These are phyloP conservation scores for Gymnopilus dilepis DNA, from an alignment of 768 basidiomycete species.

Conservation along the genomic window DNA sequence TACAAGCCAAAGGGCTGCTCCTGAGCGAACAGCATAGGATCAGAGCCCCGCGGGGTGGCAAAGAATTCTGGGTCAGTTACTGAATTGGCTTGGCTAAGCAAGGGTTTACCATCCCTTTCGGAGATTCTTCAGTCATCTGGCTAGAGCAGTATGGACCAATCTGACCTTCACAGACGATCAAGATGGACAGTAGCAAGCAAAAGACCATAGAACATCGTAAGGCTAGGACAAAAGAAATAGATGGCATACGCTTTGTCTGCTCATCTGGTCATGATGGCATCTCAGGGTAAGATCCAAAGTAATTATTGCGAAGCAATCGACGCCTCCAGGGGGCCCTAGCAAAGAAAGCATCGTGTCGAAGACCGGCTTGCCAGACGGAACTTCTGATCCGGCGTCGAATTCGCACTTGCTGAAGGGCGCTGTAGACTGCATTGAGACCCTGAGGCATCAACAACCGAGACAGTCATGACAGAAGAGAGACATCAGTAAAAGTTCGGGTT, in stretches of 20 bases:
- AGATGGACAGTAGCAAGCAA: background rate
- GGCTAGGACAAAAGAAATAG: background rate
- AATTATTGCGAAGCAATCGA: background rate
- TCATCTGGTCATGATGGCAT: background rate
- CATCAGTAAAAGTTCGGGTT: constrained; percentile 11
- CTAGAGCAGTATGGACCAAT: background rate
- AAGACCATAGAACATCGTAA: background rate
- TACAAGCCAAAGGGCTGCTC: background rate
- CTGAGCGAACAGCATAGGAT: background rate
- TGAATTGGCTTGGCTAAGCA: background rate
- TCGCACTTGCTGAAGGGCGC: background rate
- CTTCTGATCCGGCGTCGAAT: background rate
- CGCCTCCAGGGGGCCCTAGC: no score
- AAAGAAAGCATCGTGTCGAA: background rate
- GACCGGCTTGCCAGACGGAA: background rate
- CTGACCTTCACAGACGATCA: background rate
- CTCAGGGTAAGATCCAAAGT: background rate
- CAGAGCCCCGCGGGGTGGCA: no score
- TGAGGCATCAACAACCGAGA: background rate
- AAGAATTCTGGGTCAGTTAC: background rate
- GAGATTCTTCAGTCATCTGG: background rate
- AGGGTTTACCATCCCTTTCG: background rate
- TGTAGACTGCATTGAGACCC: background rate
- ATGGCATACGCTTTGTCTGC: background rate
- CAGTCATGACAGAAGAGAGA: no score